A percentile compares a stretch with the other conserved stretches of the same genome.
Evolutionary conservation across 192 early-diverging fungal genomes (phyloP).

Genomic region (Spinellus fusiger): DNA sequence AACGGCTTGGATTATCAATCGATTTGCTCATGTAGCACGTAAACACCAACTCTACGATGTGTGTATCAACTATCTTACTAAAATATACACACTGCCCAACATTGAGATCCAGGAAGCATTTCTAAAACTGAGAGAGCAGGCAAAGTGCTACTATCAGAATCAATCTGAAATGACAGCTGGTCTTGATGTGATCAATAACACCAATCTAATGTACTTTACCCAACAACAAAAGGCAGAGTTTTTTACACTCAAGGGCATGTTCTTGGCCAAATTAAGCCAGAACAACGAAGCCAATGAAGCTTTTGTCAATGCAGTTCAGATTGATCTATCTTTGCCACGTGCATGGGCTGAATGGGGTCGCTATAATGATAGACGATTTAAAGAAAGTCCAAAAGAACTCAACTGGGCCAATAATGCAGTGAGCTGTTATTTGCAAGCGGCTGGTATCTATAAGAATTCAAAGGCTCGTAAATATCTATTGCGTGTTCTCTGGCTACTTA

Average conservation of each 20-base stretch:
- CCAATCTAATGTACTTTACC: slow-evolving; percentile 95
- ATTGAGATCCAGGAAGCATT: slow-evolving; percentile 99
- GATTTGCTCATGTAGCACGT: slow-evolving; percentile 94
- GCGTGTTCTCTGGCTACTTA: slow-evolving; percentile 90
- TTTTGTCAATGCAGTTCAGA: slow-evolving; percentile 85
- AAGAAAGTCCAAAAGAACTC: slow-evolving; percentile 74
- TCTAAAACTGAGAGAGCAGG: slow-evolving; percentile 92
- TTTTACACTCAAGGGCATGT: slow-evolving; percentile 92
- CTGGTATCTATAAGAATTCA: slow-evolving; percentile 78
- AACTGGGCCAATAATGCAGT: slow-evolving; percentile 84
- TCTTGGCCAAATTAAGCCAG: slow-evolving; percentile 81
- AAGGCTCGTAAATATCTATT: slow-evolving; percentile 88
- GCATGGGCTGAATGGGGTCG: slow-evolving; percentile 97
- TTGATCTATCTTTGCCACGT: slow-evolving; percentile 83
- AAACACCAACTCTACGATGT: slow-evolving; percentile 95
- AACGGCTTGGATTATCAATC: slow-evolving; percentile 99
- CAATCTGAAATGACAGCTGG: slow-evolving; percentile 85
- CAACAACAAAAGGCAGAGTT: slow-evolving; percentile 94
- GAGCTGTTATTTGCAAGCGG: slow-evolving; percentile 93
- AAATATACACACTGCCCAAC: slow-evolving; percentile 98
- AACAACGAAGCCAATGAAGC: slow-evolving; percentile 85
- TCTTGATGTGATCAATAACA: slow-evolving; percentile 98
- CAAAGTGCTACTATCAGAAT: slow-evolving; percentile 94
- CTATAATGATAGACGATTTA: slow-evolving; percentile 91
- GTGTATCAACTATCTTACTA: slow-evolving; percentile 84